phyloP scores from a whole-genome alignment of 208 protist genomes.

The Leishmania guyanensis region DNA sequence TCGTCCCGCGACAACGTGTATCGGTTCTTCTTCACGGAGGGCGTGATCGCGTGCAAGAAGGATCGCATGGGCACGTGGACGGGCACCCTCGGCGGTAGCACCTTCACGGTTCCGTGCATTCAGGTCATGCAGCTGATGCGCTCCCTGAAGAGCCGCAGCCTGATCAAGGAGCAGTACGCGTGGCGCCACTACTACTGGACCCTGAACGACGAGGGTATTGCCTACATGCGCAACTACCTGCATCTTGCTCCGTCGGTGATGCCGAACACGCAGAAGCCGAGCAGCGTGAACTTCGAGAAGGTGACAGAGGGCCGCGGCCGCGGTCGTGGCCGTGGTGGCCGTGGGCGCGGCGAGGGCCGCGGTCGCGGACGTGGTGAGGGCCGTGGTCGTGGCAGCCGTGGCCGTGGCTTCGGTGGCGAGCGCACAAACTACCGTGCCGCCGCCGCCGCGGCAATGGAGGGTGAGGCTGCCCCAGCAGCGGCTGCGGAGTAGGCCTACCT shows the following conservation, averaged over 20 bases:
- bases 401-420: constrained; percentile 84
- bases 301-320: constrained; percentile 42
- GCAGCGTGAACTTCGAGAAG: constrained; percentile 57
- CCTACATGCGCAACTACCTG: constrained; percentile 94
- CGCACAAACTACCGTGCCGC: constrained; percentile 32
- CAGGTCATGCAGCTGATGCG: constrained; percentile 92
- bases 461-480: background rate
- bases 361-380: constrained; percentile 60
- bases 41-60: constrained; percentile 92
- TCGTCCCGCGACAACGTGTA: constrained; percentile 85
- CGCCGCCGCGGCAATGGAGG: background rate
- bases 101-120: constrained; percentile 74
- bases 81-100: constrained; percentile 77
- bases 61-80: constrained; percentile 88
- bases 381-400: constrained; percentile 59
- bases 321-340: constrained; percentile 51
- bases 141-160: constrained; percentile 89
- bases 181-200: constrained; percentile 96
- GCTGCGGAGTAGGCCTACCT: background rate
- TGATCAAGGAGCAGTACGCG: constrained; percentile 94
- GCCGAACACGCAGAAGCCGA: constrained; percentile 92
- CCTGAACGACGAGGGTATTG: constrained; percentile 92
- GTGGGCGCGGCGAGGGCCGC: constrained; percentile 48
- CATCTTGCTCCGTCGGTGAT: constrained; percentile 86
- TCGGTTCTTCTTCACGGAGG: constrained; percentile 93